Conservation (phyloP, 2,329 filamentous ascomycete species). For the Trichoderma sp. region DNA sequence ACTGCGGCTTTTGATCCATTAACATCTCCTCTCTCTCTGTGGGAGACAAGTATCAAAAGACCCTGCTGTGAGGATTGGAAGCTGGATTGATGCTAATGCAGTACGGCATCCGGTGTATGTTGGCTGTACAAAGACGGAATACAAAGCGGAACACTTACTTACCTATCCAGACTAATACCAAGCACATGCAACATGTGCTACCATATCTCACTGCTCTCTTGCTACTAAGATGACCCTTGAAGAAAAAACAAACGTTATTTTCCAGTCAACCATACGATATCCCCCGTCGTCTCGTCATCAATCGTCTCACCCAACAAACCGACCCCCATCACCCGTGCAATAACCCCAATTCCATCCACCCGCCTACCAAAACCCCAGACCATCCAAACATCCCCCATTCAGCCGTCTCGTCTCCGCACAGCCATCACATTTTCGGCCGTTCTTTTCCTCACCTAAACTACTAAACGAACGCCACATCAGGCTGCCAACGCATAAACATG, state of each 20-base stretch:
- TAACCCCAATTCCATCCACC: background rate
- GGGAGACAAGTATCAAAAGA: background rate
- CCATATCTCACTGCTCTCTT: background rate
- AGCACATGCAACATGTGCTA: background rate
- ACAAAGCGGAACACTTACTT: background rate
- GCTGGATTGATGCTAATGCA: background rate
- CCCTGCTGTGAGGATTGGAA: background rate
- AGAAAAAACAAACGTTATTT: background rate
- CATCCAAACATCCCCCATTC: background rate
- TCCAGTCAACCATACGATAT: background rate
- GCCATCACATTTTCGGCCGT: background rate
- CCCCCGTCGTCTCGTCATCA: background rate
- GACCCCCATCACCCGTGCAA: background rate
- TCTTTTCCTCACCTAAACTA: background rate
- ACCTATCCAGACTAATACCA: background rate
- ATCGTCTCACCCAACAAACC: background rate
- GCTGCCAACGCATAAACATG: background rate
- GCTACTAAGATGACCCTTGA: background rate
- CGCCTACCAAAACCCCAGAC: background rate
- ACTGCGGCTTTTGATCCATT: background rate
- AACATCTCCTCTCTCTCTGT: background rate
- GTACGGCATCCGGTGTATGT: background rate
- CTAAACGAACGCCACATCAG: background rate
- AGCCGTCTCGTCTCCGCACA: background rate
- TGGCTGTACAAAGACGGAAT: background rate